phyloP scores from a whole-genome alignment of 352 stramenopile genomes.

The Peronospora farinosa region DNA sequence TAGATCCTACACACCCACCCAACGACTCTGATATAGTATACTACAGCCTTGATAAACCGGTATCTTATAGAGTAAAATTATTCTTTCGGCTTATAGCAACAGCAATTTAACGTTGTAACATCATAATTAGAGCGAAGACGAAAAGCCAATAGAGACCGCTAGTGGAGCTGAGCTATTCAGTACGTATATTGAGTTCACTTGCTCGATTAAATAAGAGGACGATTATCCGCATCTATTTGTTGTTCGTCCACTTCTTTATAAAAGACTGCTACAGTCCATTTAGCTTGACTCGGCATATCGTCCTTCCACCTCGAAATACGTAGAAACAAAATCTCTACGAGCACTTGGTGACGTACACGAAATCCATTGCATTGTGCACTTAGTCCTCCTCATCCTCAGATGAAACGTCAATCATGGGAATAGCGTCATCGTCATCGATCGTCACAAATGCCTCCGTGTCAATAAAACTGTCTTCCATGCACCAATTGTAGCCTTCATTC shows the following conservation, averaged over 20 bases:
- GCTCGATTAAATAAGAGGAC: conserved; percentile 30
- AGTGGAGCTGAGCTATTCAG: background rate
- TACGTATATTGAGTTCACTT: conserved; percentile 5
- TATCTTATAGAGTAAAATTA: conserved; percentile 17
- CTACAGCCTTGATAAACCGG: background rate
- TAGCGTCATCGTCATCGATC: conserved; percentile 17
- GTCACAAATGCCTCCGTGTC: conserved; percentile 30
- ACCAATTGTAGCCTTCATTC: conserved; percentile 8
- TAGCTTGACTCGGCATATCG: background rate
- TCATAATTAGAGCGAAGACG: no score
- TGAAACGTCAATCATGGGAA: conserved; percentile 39
- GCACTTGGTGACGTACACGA: conserved; percentile 13
- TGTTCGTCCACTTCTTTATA: conserved; percentile 5
- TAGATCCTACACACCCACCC: no score
- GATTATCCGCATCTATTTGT: conserved; percentile 11
- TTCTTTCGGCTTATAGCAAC: no score
- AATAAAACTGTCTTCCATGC: conserved; percentile 26
- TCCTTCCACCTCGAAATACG: background rate
- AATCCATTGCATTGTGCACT: conserved; percentile 16
- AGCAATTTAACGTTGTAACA: no score
- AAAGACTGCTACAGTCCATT: conserved; percentile 9
- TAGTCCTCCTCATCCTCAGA: conserved; percentile 32
- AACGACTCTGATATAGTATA: no score
- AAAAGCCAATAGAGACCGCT: no score
- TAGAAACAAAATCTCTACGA: conserved; percentile 9